phyloP scores from a whole-genome alignment of 495 filamentous ascomycete species.

The Xylaria longipes region DNA sequence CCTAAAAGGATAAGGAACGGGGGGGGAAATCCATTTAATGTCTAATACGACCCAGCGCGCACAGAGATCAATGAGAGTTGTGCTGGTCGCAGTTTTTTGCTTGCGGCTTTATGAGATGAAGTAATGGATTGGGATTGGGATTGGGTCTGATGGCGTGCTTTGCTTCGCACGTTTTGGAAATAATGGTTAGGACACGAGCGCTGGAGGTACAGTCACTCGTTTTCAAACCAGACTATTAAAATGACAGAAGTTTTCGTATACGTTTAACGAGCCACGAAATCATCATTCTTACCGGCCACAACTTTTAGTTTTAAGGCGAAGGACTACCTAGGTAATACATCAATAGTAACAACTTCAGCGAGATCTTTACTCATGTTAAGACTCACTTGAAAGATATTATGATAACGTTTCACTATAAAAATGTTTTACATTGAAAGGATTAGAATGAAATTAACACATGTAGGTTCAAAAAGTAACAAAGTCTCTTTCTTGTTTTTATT shows the following conservation, averaged over 20 bases:
- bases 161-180: neutral
- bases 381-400: neutral
- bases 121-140: neutral
- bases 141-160: neutral
- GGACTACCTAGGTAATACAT: neutral
- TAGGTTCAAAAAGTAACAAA: neutral
- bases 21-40: slow-evolving; percentile 32
- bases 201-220: slow-evolving; percentile 7
- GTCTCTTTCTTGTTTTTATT: neutral
- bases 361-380: neutral
- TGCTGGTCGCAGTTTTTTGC: neutral
- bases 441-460: no score
- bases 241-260: neutral
- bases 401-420: neutral
- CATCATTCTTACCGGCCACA: neutral
- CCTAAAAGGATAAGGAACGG: neutral
- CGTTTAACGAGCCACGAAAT: neutral
- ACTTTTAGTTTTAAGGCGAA: neutral
- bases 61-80: neutral
- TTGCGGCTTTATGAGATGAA: neutral
- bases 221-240: neutral
- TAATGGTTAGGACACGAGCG: slow-evolving; percentile 13
- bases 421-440: no score
- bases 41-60: slow-evolving; percentile 35
- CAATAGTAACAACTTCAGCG: neutral